These are phyloP conservation scores for Eleusine coracana DNA, from an alignment of 176 grass and related monocot genomes.

Conservation along the genomic window DNA sequence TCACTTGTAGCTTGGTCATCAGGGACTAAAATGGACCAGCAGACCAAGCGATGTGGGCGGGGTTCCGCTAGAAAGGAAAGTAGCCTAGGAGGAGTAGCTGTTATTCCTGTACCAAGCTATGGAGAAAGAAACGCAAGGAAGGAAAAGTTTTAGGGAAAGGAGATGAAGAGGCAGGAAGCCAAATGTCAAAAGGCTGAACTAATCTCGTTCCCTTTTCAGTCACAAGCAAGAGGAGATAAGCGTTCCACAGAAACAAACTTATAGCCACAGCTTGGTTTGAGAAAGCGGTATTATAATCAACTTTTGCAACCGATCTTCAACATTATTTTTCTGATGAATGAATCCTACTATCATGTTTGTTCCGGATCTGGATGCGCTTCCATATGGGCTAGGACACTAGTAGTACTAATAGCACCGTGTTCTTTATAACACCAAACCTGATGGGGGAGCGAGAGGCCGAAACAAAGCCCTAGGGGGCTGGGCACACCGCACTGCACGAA, in stretches of 20 bases:
- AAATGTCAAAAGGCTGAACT: no score
- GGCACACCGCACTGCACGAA: conserved; percentile 5
- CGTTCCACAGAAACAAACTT: no score
- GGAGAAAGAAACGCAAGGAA: background rate
- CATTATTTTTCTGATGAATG: background rate
- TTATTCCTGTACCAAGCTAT: background rate
- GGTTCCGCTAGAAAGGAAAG: background rate
- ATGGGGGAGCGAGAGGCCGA: background rate
- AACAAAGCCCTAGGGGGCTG: background rate
- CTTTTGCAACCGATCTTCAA: no score
- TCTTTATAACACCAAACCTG: background rate
- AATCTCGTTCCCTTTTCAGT: no score
- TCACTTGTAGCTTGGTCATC: background rate
- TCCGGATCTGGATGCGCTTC: background rate
- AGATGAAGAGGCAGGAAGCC: background rate
- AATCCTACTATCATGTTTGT: background rate
- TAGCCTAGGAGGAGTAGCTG: no score
- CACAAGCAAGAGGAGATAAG: no score
- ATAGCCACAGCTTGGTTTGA: no score
- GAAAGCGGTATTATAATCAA: no score
- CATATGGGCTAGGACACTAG: background rate
- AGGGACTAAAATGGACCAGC: conserved; percentile 12
- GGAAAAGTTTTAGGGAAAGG: background rate
- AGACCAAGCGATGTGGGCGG: conserved; percentile 27
- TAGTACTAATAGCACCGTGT: background rate